These are phyloP conservation scores for Bryoglossum gracile DNA, from an alignment of 495 filamentous ascomycete species.

Conservation along the genomic window DNA sequence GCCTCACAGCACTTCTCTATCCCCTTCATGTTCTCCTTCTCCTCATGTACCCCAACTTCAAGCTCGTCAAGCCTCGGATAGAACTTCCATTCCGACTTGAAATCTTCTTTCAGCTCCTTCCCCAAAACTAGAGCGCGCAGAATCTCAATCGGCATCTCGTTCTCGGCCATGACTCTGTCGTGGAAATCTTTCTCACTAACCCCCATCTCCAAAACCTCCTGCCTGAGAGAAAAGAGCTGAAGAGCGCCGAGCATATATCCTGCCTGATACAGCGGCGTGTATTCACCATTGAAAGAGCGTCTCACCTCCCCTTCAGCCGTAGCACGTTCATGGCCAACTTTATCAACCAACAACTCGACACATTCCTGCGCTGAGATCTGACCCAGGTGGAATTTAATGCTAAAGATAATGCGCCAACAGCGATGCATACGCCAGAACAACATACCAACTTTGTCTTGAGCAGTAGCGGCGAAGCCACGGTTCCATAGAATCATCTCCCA, in stretches of 20 bases:
- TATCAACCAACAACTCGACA: constrained; percentile 38
- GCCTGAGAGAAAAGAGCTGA: constrained; percentile 36
- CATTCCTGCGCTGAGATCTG: constrained; percentile 39
- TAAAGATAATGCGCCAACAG: constrained; percentile 45
- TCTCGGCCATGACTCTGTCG: constrained; percentile 36
- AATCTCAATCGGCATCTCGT: constrained; percentile 47
- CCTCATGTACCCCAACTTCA: too few relatives aligned
- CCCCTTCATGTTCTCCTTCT: too few relatives aligned
- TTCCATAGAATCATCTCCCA: constrained; percentile 46
- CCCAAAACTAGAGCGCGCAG: constrained; percentile 37
- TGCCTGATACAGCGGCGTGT: constrained; percentile 44
- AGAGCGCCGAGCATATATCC: constrained; percentile 47
- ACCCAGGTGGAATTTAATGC: constrained; percentile 43
- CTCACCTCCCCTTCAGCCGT: constrained; percentile 50
- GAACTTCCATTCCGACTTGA: constrained; percentile 10
- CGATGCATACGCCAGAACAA: constrained; percentile 50
- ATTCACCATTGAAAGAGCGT: constrained; percentile 38
- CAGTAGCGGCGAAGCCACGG: constrained; percentile 32
- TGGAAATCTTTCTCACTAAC: constrained; percentile 43
- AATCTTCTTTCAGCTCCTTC: constrained; percentile 18
- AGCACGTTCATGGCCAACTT: constrained; percentile 44
- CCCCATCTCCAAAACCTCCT: constrained; percentile 28
- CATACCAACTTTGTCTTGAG: constrained; percentile 41
- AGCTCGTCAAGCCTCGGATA: too few relatives aligned
- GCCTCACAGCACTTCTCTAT: too few relatives aligned